Conservation (phyloP, 176 grass and related monocot genomes). For the Alopecurus myosuroides region DNA sequence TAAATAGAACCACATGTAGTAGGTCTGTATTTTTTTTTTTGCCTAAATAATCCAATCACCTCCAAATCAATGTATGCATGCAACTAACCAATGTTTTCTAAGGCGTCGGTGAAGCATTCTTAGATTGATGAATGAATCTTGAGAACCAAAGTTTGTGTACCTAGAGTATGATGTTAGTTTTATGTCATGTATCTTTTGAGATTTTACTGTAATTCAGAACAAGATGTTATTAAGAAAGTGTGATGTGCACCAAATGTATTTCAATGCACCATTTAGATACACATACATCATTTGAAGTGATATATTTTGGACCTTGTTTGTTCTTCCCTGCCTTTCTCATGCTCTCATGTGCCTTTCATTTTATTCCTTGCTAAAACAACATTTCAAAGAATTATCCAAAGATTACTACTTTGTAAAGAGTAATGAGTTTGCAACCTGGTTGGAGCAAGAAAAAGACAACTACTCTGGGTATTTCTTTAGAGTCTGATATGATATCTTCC, state of each 20-base stretch:
- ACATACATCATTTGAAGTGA: neutral
- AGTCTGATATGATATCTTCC: constrained; percentile 63
- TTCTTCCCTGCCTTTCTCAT: neutral
- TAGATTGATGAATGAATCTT: too few species aligned
- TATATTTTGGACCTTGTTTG: neutral
- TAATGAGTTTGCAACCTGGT: constrained; percentile 91
- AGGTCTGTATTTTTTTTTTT: too few species aligned
- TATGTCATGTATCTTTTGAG: neutral
- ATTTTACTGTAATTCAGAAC: neutral
- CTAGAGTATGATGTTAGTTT: neutral
- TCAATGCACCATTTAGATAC: neutral
- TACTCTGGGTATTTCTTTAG: constrained; percentile 76
- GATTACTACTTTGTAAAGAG: constrained; percentile 93
- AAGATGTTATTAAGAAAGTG: neutral
- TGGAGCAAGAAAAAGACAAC: constrained; percentile 70
- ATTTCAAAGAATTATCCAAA: constrained; percentile 77
- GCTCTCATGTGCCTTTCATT: neutral
- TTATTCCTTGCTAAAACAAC: constrained; percentile 23
- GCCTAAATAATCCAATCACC: too few species aligned
- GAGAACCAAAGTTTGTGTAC: too few species aligned
- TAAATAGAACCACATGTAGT: neutral
- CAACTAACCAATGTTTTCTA: too few species aligned
- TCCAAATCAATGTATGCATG: too few species aligned
- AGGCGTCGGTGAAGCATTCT: too few species aligned
- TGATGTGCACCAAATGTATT: neutral